These are phyloP conservation scores for Biscogniauxia sp. DNA, from an alignment of 2,329 filamentous ascomycete genomes.

Conservation along the genomic window DNA sequence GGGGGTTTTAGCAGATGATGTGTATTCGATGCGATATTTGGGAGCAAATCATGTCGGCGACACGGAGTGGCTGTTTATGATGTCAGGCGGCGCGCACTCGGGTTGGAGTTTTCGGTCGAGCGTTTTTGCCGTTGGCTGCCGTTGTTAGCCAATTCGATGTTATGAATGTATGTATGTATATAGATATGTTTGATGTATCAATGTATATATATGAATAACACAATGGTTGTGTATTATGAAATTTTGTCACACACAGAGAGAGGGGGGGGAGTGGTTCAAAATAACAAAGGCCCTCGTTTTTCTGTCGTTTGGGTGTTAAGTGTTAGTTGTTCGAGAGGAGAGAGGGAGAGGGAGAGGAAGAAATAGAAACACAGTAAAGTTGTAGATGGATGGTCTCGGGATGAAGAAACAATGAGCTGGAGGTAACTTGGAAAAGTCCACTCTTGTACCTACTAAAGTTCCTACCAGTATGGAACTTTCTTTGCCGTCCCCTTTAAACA, in stretches of 20 bases:
- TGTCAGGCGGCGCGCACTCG: background rate
- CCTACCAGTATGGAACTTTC: background rate
- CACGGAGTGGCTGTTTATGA: background rate
- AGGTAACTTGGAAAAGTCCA: background rate
- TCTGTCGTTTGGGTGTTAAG: background rate
- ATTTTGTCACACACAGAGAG: background rate
- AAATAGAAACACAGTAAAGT: background rate
- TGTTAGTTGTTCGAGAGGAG: background rate
- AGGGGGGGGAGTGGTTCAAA: too few relatives aligned
- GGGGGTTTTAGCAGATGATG: background rate
- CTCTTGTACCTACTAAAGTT: too few relatives aligned
- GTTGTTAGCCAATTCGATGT: background rate
- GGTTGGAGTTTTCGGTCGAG: background rate
- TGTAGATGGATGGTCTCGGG: too few relatives aligned
- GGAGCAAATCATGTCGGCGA: constrained; percentile 2
- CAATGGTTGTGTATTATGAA: background rate
- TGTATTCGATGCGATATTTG: background rate
- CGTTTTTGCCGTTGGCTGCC: background rate
- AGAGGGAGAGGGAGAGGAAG: background rate
- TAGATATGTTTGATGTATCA: background rate
- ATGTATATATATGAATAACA: too few relatives aligned
- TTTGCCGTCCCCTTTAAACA: background rate
- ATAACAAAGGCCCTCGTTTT: background rate
- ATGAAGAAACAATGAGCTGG: background rate
- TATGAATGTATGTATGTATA: background rate